Evolutionary conservation across 345 rosid genomes (phyloP).

Genomic region (Ricinus communis): DNA sequence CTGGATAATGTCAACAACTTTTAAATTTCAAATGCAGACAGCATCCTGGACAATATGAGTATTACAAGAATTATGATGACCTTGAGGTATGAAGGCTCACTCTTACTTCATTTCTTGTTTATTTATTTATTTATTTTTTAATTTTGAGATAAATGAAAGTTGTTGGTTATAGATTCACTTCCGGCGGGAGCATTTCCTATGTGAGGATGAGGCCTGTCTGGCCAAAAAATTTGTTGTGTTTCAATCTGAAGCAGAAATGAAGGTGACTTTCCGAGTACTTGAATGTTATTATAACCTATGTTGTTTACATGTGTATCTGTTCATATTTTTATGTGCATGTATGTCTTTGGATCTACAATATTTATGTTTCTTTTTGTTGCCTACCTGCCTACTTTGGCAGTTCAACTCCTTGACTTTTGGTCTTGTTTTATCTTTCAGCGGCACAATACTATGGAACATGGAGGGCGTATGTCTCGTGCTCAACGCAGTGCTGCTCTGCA

Average conservation of each 20-base stretch:
- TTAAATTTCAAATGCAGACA: conserved; percentile 51
- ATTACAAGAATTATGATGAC: conserved; percentile 86
- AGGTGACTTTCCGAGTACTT: conserved; percentile 46
- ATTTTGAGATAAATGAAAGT: not conserved
- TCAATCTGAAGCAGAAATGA: conserved; percentile 81
- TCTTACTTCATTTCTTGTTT: not conserved
- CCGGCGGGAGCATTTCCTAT: conserved; percentile 80
- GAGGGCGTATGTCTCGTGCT: conserved; percentile 91
- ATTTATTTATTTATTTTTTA: not conserved
- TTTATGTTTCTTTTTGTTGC: not conserved
- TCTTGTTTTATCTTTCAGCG: conserved; percentile 52
- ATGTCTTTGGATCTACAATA: not conserved
- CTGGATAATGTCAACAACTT: not conserved
- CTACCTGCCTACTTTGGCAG: not conserved
- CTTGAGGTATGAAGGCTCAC: conserved; percentile 59
- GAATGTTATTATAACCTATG: not conserved
- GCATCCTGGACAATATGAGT: conserved; percentile 85
- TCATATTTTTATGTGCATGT: not conserved
- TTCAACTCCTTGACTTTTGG: conserved; percentile 6
- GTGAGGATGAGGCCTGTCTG: conserved; percentile 95
- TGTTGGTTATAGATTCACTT: conserved; percentile 71
- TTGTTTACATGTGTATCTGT: not conserved
- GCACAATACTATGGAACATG: conserved; percentile 90
- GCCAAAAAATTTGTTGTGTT: conserved; percentile 86
- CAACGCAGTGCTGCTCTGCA: conserved; percentile 95